Conservation (phyloP, 75 land plant genomes). For the Selaginella moellendorffii region DNA sequence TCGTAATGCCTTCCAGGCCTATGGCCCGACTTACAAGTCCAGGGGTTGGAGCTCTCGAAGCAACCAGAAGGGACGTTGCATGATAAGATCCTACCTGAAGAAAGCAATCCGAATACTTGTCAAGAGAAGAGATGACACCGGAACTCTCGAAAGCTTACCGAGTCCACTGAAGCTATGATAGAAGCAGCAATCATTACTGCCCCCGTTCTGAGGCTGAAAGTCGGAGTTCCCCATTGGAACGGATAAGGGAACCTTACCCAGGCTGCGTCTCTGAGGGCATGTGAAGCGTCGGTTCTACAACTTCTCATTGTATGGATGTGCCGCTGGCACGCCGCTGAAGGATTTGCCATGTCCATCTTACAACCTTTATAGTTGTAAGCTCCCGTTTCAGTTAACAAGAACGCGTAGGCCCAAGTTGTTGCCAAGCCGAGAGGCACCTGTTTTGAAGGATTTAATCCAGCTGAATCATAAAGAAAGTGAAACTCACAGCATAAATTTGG, state of each 20-base stretch:
- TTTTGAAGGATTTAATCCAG: too few species aligned
- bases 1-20: slow-evolving; percentile 1
- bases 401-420: slow-evolving; percentile 80
- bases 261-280: slow-evolving; percentile 48
- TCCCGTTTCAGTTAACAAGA: slow-evolving; percentile 72
- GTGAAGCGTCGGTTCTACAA: slow-evolving; percentile 78
- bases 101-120: too few species aligned
- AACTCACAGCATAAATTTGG: slow-evolving; percentile 77
- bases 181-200: slow-evolving; percentile 63
- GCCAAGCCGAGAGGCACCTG: slow-evolving; percentile 84
- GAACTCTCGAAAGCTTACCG: slow-evolving; percentile 58
- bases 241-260: slow-evolving; percentile 96
- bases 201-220: slow-evolving; percentile 52
- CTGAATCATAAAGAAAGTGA: background rate
- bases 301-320: slow-evolving; percentile 59
- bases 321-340: slow-evolving; percentile 46
- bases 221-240: slow-evolving; percentile 89
- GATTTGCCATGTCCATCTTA: slow-evolving; percentile 30
- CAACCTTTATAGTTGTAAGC: slow-evolving; percentile 73
- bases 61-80: background rate
- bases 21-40: background rate
- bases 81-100: slow-evolving; percentile 4
- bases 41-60: slow-evolving; percentile 4
- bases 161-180: slow-evolving; percentile 80
- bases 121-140: background rate